phyloP scores from a whole-genome alignment of 768 basidiomycete species.

The Trichaptum fuscoviolaceum region DNA sequence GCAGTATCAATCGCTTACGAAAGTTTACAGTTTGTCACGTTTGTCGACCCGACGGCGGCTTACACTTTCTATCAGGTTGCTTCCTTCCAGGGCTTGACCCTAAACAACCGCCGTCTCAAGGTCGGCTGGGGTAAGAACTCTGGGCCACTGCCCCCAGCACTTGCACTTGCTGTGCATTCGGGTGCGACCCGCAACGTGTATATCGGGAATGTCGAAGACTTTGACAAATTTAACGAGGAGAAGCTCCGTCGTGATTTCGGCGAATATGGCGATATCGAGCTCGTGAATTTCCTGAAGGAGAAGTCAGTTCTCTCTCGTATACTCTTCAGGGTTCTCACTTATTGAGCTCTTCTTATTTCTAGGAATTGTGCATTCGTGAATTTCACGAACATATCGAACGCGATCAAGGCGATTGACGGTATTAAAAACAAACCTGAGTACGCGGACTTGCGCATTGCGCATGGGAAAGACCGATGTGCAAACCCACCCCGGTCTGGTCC shows the following conservation, averaged over 20 bases:
- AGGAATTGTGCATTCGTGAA: slow-evolving; percentile 97
- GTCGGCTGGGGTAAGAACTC: slow-evolving; percentile 98
- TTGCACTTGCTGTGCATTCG: slow-evolving; percentile 84
- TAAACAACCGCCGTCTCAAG: slow-evolving; percentile 93
- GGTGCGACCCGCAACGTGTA: slow-evolving; percentile 98
- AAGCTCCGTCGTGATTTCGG: slow-evolving; percentile 89
- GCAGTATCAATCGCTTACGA: not conserved
- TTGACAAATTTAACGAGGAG: slow-evolving; percentile 86
- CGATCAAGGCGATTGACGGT: slow-evolving; percentile 97
- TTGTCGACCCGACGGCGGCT: slow-evolving; percentile 90
- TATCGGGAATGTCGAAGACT: slow-evolving; percentile 93
- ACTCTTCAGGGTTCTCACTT: slow-evolving; percentile 4
- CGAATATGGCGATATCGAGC: slow-evolving; percentile 94
- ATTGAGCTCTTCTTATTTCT: slow-evolving; percentile 4
- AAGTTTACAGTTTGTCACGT: slow-evolving; percentile 78
- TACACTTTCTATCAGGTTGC: slow-evolving; percentile 94
- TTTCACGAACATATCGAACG: slow-evolving; percentile 91
- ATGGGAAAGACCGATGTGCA: slow-evolving; percentile 94
- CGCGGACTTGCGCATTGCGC: slow-evolving; percentile 80
- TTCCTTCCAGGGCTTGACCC: slow-evolving; percentile 79
- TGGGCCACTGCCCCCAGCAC: slow-evolving; percentile 75
- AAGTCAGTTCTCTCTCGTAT: slow-evolving; percentile 50
- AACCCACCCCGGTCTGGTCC: slow-evolving; percentile 85
- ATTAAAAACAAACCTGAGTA: slow-evolving; percentile 93
- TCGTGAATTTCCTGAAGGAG: slow-evolving; percentile 92